Conservation (phyloP, 1,139 yeast species). For the Debaryomyces fabryi region DNA sequence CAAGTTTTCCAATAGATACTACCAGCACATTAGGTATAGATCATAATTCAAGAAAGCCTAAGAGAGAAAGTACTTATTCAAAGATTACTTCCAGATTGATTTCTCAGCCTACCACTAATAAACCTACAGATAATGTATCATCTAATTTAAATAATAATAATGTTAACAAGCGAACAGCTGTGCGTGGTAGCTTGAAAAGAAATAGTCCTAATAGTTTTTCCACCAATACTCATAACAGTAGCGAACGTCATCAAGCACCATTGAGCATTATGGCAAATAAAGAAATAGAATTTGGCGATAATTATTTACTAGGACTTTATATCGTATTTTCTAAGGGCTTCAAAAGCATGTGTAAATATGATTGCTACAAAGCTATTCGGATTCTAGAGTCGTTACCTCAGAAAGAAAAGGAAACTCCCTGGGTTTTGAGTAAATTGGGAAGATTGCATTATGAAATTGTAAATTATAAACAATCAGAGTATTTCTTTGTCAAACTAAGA, state of each 20-base stretch:
- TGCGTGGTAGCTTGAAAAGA: constrained; percentile 28
- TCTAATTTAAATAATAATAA: constrained; percentile 12
- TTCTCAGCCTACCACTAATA: constrained; percentile 41
- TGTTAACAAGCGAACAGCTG: constrained; percentile 15
- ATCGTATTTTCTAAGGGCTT: constrained; percentile 65
- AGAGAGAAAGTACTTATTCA: constrained; percentile 40
- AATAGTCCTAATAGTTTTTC: constrained; percentile 25
- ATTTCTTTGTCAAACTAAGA: constrained; percentile 64
- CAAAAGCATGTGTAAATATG: constrained; percentile 67
- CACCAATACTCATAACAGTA: constrained; percentile 12
- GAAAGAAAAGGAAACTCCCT: constrained; percentile 72
- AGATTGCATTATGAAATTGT: constrained; percentile 85
- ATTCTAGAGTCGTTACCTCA: constrained; percentile 65
- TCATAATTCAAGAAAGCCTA: constrained; percentile 17
- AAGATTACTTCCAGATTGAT: constrained; percentile 57
- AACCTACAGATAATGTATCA: constrained; percentile 10
- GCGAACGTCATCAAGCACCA: constrained; percentile 10
- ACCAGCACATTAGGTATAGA: constrained; percentile 10
- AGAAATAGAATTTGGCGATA: constrained; percentile 46
- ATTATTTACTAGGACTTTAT: constrained; percentile 54
- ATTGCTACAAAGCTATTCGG: constrained; percentile 80
- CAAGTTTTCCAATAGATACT: constrained; percentile 26
- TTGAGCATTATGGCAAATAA: constrained; percentile 20
- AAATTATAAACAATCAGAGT: constrained; percentile 76
- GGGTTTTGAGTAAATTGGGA: constrained; percentile 83